Percentiles rank a stretch among this genome's conserved stretches.
These are phyloP conservation scores for Halenospora varia DNA, from an alignment of 495 filamentous ascomycete genomes.

Conservation along the genomic window DNA sequence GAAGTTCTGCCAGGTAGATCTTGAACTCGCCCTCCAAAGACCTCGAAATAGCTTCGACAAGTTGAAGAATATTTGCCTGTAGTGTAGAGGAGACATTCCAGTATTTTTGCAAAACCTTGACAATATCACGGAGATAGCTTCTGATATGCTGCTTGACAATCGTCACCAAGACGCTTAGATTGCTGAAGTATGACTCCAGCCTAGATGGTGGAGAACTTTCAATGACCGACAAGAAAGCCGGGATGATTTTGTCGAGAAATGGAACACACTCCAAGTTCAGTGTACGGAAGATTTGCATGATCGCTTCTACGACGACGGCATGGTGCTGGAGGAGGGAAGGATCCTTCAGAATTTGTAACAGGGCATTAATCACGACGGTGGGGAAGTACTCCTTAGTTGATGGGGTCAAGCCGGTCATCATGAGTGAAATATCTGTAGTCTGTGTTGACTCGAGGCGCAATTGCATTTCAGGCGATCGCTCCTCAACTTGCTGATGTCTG, in stretches of 20 bases:
- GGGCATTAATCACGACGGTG: slow-evolving; percentile 92
- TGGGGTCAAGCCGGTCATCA: slow-evolving; percentile 96
- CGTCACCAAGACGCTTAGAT: slow-evolving; percentile 84
- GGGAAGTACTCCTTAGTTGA: slow-evolving; percentile 98
- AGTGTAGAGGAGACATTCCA: slow-evolving; percentile 75
- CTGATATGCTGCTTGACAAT: slow-evolving; percentile 96
- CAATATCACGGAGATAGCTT: slow-evolving; percentile 77
- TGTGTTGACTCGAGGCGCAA: slow-evolving; percentile 55
- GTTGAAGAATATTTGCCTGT: slow-evolving; percentile 81
- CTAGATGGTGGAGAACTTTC: slow-evolving; percentile 65
- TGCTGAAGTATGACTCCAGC: slow-evolving; percentile 94
- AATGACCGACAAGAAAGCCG: slow-evolving; percentile 86
- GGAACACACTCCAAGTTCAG: slow-evolving; percentile 91
- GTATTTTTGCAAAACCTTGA: slow-evolving; percentile 77
- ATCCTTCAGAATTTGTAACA: slow-evolving; percentile 88
- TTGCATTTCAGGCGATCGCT: slow-evolving; percentile 59
- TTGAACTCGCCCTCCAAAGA: slow-evolving; percentile 97
- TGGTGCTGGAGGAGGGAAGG: slow-evolving; percentile 84
- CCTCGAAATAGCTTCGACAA: slow-evolving; percentile 89
- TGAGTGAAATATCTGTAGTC: slow-evolving; percentile 90
- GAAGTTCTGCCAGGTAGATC: slow-evolving; percentile 79
- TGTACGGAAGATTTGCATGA: slow-evolving; percentile 98
- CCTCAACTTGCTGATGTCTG: slow-evolving; percentile 76
- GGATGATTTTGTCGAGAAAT: slow-evolving; percentile 88
- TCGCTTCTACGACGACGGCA: slow-evolving; percentile 93